Conservation (phyloP, 176 grass and related monocot species). For the Microstegium vimineum region DNA sequence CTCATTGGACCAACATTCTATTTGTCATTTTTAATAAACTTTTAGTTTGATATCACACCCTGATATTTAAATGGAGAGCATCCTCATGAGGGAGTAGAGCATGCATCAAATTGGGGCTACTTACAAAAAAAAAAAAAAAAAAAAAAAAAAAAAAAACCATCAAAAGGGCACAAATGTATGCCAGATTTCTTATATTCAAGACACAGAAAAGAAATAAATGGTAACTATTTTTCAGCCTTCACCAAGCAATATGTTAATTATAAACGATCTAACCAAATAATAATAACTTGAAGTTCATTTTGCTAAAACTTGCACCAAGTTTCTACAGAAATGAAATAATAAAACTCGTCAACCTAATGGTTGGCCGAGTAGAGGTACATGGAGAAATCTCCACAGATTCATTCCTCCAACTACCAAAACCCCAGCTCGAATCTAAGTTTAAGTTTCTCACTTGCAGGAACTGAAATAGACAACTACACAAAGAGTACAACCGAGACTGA, state of each 20-base stretch:
- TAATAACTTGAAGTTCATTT: background rate
- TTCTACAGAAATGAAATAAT: background rate
- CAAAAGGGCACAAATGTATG: background rate
- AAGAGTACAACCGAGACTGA: background rate
- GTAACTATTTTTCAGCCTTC: background rate
- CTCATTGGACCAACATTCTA: background rate
- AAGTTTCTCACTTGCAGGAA: background rate
- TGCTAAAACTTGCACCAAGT: background rate
- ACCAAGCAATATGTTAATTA: background rate
- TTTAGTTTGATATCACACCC: background rate
- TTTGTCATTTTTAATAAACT: background rate
- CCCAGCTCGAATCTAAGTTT: slow-evolving; percentile 13
- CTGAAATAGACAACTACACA: background rate
- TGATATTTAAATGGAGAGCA: background rate
- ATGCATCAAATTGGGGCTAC: background rate
- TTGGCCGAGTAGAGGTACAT: background rate
- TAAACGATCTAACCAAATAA: background rate
- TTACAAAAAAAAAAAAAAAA: background rate
- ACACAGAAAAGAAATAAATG: background rate
- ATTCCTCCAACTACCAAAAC: background rate
- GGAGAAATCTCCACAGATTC: background rate
- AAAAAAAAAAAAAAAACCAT: too few relatives aligned
- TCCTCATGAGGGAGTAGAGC: background rate
- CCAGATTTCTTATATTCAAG: background rate
- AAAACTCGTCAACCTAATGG: background rate